Evolutionary conservation across 257 asterid species (phyloP).

Genomic region (Petrea volubilis): DNA sequence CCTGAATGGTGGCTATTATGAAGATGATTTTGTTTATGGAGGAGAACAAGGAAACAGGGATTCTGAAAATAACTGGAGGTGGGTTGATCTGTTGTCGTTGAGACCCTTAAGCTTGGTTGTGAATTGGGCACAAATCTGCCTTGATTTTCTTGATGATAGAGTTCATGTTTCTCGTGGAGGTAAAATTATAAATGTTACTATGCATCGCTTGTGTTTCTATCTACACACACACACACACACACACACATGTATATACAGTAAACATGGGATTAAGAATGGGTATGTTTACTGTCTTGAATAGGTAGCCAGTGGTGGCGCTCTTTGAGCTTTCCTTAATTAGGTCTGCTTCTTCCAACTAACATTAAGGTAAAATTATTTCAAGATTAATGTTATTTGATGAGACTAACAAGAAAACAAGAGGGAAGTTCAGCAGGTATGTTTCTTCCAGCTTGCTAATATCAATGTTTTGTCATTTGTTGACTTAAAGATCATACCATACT

Average conservation of each 20-base stretch:
- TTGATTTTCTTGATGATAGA: slow-evolving; percentile 42
- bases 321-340: slow-evolving; percentile 33
- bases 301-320: slow-evolving; percentile 48
- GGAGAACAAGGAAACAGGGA: slow-evolving; percentile 22
- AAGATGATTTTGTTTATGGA: slow-evolving; percentile 21
- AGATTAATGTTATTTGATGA: not conserved
- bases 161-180: slow-evolving; percentile 43
- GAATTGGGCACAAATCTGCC: slow-evolving; percentile 44
- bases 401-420: not conserved
- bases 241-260: too few species aligned
- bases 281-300: slow-evolving; percentile 11
- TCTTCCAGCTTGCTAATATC: not conserved
- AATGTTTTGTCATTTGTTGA: not conserved
- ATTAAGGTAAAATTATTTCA: slow-evolving; percentile 12
- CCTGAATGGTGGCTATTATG: slow-evolving; percentile 23
- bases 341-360: not conserved
- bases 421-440: not conserved
- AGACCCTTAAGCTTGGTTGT: slow-evolving; percentile 67
- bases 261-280: not conserved
- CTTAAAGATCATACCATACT: not conserved
- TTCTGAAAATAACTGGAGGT: slow-evolving; percentile 40
- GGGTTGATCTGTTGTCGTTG: slow-evolving; percentile 49
- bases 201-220: too few species aligned
- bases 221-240: too few species aligned
- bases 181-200: too few species aligned